Evolutionary conservation across 2,329 filamentous ascomycete species (phyloP).

Genomic region (Beauveria asiatica): DNA sequence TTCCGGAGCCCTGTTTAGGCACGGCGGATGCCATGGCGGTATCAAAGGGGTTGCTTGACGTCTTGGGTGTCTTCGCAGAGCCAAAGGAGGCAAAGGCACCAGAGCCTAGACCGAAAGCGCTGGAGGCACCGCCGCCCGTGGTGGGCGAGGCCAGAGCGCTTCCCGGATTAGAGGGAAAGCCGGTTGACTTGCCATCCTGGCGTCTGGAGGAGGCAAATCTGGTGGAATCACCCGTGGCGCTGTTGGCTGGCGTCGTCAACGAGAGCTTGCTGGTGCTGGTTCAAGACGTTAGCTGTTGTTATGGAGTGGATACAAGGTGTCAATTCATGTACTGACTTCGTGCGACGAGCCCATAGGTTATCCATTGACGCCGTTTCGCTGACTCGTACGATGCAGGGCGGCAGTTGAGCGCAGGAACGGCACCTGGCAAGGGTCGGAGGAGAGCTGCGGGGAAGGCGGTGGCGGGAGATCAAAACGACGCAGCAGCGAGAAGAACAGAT

Average conservation of each 20-base stretch:
- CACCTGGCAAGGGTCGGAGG: slow-evolving; percentile 6
- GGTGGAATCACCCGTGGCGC: slow-evolving; percentile 45
- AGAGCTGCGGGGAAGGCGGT: background rate
- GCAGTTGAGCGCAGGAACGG: slow-evolving; percentile 10
- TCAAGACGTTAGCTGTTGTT: slow-evolving; percentile 16
- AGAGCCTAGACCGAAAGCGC: slow-evolving; percentile 86
- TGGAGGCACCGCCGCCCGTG: slow-evolving; percentile 55
- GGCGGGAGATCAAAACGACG: background rate
- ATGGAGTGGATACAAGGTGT: slow-evolving; percentile 3
- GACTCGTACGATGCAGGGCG: slow-evolving; percentile 11
- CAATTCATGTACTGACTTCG: slow-evolving; percentile 53
- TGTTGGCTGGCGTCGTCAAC: slow-evolving; percentile 64
- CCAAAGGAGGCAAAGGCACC: slow-evolving; percentile 91
- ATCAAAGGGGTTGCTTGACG: slow-evolving; percentile 72
- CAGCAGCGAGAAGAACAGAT: background rate
- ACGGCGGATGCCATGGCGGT: slow-evolving; percentile 48
- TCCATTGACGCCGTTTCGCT: slow-evolving; percentile 42
- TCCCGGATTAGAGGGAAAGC: slow-evolving; percentile 67
- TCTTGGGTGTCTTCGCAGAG: slow-evolving; percentile 78
- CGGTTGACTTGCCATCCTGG: slow-evolving; percentile 68
- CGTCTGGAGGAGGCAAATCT: slow-evolving; percentile 62
- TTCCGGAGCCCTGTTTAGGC: slow-evolving; percentile 22
- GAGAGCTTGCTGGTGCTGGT: slow-evolving; percentile 83
- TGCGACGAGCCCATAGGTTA: slow-evolving; percentile 71
- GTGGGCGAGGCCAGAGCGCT: slow-evolving; percentile 67